Base-by-base conservation (phyloP, 495 filamentous ascomycete species). In the Podospora tetraspora region DNA sequence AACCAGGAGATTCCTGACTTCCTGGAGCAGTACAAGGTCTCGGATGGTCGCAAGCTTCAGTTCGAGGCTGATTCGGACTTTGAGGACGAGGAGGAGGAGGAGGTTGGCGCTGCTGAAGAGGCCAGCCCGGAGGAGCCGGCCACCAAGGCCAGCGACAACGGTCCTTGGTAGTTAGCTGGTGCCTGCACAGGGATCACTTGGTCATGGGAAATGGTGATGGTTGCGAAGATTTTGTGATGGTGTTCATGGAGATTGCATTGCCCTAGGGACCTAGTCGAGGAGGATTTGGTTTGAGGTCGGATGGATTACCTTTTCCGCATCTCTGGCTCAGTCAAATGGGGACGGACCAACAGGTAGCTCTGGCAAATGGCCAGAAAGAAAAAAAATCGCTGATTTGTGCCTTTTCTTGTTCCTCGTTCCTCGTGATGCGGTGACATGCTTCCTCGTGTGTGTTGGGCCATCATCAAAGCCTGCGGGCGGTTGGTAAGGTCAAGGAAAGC, bases 1-100 rank as follows among this genome's bases (percentile, higher is more conserved):
- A 80, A 86, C 4, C 92, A 97, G 76, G 73, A 79, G 0, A 76
- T 99, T 52, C 95, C 95, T 0, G 91, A 95, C 7, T 99, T 97
- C 72, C 85, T 99, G 0, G 71, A 90, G 68, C 52, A 78, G 0
- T 89, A 84, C 73, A 81, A 83, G 52, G 91, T 90, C 0, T 80
- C 84, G 19, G 84, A 82, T n/a, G 77, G 68, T 3, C 73, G 77
- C 34, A 76, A 80, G 12, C 79, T 89, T 0, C 80, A 80, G 24
- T 91, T 91, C 58, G 84, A 89, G 66, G 86, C 87, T 29, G 88
- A 91, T 62, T 85, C 84, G 1, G 87, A 91, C 66, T 83, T 89
- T n/a, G 81, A 84, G 22, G 81, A 80, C 0, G 74, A 72, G 5
- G 81, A 69, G 13, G 68, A 69, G 29, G 68, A 69, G 29, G 69